Evolutionary conservation across 352 stramenopile genomes (phyloP), one percentile per base, ranked within the genome.

Genomic region (Phytopythium mirpurense): DNA sequence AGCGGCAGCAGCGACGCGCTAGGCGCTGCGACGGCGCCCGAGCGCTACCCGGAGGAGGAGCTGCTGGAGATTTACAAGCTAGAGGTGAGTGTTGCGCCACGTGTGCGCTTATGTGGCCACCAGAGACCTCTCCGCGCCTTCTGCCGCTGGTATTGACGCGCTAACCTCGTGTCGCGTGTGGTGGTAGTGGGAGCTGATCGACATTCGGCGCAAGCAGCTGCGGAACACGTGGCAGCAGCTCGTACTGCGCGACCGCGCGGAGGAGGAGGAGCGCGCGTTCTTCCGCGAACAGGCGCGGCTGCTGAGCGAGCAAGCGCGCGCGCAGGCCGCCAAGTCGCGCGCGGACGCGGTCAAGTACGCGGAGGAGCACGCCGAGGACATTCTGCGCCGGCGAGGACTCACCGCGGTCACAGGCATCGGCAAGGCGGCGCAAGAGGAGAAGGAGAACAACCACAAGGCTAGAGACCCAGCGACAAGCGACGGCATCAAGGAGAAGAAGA

Each of bases 31-130:
- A 63, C 70, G 62, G 51, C 69, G 23, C 34, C 47, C 34, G 54
- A 67, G 16, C 23, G 51, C 10, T 67, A 67, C 59, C 51, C 63
- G 21, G 78, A 89, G 32, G 78, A 89, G 55, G 54, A 67, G 37
- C 59, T 89, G 40, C 63, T 89, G 12, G 71, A 89, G 57, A 65
- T 72, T 23, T 86, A 76, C 52, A 68, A 81, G 37, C 51, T 90
- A 40, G 63, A 90, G 70, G 78, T 88, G 36, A 50, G 69, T 72
- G 27, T 1, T 21, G 5, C 3, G 18, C 23, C 15, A 9, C 31
- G 9, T 29, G 7, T 8, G 38, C 9, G 38, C n/a, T 27, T n/a
- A n/a, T n/a, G n/a, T n/a, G n/a, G n/a, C n/a, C n/a, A n/a, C n/a
- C n/a, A n/a, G n/a, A n/a, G n/a, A n/a, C n/a, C n/a, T 37, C 5